These are phyloP conservation scores for Porphyrellus cyaneotinctus DNA, from an alignment of 768 basidiomycete genomes.

Conservation along the genomic window DNA sequence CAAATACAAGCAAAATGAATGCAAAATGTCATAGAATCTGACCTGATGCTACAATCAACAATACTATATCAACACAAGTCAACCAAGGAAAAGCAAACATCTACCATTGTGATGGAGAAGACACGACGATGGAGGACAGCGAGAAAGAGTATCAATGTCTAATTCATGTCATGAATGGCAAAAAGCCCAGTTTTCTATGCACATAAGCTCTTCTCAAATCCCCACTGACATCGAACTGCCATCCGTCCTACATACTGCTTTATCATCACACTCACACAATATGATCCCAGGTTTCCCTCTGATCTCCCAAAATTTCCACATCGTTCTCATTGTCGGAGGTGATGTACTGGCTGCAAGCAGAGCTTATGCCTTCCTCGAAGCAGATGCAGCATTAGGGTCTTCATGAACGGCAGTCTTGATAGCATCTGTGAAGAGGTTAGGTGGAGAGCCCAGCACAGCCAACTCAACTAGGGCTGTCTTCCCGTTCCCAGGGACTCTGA, in stretches of 20 bases:
- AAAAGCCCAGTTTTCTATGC: slow-evolving; percentile 69
- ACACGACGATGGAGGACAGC: slow-evolving; percentile 46
- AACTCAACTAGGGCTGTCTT: slow-evolving; percentile 55
- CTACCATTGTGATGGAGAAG: slow-evolving; percentile 66
- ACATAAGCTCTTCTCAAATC: slow-evolving; percentile 42
- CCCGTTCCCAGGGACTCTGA: slow-evolving; percentile 28
- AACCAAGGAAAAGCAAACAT: too few relatives aligned
- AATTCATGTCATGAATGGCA: slow-evolving; percentile 72
- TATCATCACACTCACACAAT: background rate
- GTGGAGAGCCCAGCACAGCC: slow-evolving; percentile 53
- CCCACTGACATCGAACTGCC: background rate
- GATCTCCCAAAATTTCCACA: slow-evolving; percentile 66
- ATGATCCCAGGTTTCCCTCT: slow-evolving; percentile 50
- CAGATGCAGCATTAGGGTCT: slow-evolving; percentile 68
- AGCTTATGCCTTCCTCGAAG: slow-evolving; percentile 77
- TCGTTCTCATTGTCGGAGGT: slow-evolving; percentile 70
- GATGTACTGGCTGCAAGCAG: slow-evolving; percentile 78
- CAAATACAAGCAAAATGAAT: too few relatives aligned
- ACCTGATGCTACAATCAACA: too few relatives aligned
- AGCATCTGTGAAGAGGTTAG: slow-evolving; percentile 66
- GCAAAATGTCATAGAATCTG: too few relatives aligned
- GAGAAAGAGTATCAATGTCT: slow-evolving; percentile 73
- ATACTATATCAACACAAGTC: too few relatives aligned
- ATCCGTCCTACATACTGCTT: background rate
- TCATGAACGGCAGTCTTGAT: slow-evolving; percentile 46